phyloP scores from a whole-genome alignment of 2,329 filamentous ascomycete genomes.

The Aspergillus sp. region DNA sequence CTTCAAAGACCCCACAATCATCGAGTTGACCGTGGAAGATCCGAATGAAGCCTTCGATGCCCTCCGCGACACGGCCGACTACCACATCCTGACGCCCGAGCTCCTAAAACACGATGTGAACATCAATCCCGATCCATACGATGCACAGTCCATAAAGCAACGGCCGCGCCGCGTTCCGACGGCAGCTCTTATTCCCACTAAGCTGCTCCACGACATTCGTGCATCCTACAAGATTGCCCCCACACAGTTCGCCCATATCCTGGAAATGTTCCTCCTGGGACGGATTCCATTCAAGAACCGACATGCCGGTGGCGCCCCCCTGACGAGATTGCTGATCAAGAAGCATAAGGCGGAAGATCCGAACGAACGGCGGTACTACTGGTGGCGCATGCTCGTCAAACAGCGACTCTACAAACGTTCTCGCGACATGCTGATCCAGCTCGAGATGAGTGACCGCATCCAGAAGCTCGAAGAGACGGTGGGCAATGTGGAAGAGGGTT shows the following conservation, averaged over 20 bases:
- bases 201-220: constrained; percentile 51
- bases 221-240: constrained; percentile 57
- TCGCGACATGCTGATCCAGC: constrained; percentile 57
- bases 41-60: constrained; percentile 72
- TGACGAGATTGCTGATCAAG: constrained; percentile 51
- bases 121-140: constrained; percentile 46
- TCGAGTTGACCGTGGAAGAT: constrained; percentile 90
- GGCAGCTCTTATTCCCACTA: constrained; percentile 53
- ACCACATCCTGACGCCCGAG: constrained; percentile 54
- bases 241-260: constrained; percentile 61
- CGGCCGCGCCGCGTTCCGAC: constrained; percentile 47
- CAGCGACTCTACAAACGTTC: constrained; percentile 62
- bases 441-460: constrained; percentile 56
- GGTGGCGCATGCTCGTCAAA: constrained; percentile 64
- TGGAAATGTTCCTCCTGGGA: constrained; percentile 63
- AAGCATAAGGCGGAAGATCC: constrained; percentile 49
- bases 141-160: constrained; percentile 32
- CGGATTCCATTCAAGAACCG: constrained; percentile 53
- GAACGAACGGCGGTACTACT: constrained; percentile 61
- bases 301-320: constrained; percentile 48
- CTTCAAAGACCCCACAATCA: constrained; percentile 64
- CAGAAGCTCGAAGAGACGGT: constrained; percentile 61
- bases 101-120: constrained; percentile 49
- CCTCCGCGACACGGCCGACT: constrained; percentile 62
- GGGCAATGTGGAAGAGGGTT: constrained; percentile 58